phyloP scores from a whole-genome alignment of 2,329 filamentous ascomycete genomes.

The Botrytis sinoallii region DNA sequence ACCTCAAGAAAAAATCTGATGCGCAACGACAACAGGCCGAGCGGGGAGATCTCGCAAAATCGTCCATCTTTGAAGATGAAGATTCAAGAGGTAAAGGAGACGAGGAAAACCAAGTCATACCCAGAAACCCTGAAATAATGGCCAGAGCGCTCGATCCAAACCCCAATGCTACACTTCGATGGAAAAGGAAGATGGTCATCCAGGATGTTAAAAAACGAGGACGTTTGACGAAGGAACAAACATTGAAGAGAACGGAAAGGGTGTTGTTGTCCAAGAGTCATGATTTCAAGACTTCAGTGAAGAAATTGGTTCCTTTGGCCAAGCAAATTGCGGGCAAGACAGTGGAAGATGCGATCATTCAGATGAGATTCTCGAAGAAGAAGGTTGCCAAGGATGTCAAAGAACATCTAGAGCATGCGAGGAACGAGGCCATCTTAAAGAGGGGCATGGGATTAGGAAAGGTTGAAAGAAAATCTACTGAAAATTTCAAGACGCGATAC shows the following conservation, averaged over 20 bases:
- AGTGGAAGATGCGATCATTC: conserved; percentile 87
- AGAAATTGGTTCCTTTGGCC: conserved; percentile 85
- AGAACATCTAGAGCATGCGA: conserved; percentile 75
- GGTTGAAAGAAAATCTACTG: conserved; percentile 27
- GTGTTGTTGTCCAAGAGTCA: conserved; percentile 59
- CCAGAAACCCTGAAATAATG: conserved; percentile 52
- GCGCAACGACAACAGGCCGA: conserved; percentile 35
- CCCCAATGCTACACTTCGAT: conserved; percentile 66
- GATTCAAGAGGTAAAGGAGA: conserved; percentile 31
- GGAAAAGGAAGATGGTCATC: conserved; percentile 82
- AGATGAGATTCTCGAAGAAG: conserved; percentile 96
- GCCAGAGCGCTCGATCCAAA: conserved; percentile 70
- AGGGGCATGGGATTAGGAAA: conserved; percentile 76
- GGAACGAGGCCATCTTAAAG: conserved; percentile 74
- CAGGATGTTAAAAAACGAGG: conserved; percentile 68
- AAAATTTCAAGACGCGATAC: conserved; percentile 46
- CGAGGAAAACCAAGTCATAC: conserved; percentile 21
- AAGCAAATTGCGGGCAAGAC: conserved; percentile 89
- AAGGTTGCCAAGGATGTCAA: conserved; percentile 78
- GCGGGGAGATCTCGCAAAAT: conserved; percentile 45
- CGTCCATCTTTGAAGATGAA: conserved; percentile 52
- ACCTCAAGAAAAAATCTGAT: conserved; percentile 40
- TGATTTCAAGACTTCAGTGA: conserved; percentile 77
- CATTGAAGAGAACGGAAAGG: conserved; percentile 63
- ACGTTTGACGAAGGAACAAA: conserved; percentile 61